Evolutionary conservation across 1,284 basidiomycete species (phyloP).

Genomic region (Uromyces viciae-fabae): DNA sequence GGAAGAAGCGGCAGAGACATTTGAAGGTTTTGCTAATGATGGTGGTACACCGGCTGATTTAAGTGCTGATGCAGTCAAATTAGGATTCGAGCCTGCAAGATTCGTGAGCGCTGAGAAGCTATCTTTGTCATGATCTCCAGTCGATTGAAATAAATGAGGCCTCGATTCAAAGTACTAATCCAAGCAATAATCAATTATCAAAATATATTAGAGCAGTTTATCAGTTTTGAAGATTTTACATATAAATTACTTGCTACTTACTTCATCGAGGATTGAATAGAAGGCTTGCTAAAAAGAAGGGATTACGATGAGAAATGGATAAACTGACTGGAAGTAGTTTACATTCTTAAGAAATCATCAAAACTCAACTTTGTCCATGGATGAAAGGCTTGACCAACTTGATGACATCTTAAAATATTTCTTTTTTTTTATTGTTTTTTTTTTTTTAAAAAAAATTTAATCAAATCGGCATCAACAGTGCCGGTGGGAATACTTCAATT

Average conservation of each 20-base stretch:
- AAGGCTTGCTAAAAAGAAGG: constrained; percentile 29
- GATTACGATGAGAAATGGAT: not conserved
- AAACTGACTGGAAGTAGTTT: not conserved
- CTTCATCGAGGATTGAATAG: constrained; percentile 45
- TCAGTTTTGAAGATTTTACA: no score
- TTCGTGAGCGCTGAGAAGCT: constrained; percentile 2
- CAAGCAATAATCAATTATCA: not conserved
- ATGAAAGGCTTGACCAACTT: constrained; percentile 41
- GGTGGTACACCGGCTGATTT: constrained; percentile 30
- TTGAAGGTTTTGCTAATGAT: constrained; percentile 29
- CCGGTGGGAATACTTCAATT: no score
- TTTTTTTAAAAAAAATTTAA: no score
- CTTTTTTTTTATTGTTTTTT: not conserved
- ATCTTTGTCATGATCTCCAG: not conserved
- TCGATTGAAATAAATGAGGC: constrained; percentile 37
- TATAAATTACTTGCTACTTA: not conserved
- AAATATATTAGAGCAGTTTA: no score
- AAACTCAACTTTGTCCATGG: constrained; percentile 33
- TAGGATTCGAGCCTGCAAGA: constrained; percentile 27
- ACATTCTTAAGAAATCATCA: not conserved
- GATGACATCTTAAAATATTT: constrained; percentile 14
- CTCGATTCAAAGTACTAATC: constrained; percentile 36
- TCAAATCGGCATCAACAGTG: no score
- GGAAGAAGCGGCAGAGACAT: constrained; percentile 25
- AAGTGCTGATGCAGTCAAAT: constrained; percentile 31